phyloP scores from a whole-genome alignment of 2,329 filamentous ascomycete genomes.

The Dothiorella sarmentorum region DNA sequence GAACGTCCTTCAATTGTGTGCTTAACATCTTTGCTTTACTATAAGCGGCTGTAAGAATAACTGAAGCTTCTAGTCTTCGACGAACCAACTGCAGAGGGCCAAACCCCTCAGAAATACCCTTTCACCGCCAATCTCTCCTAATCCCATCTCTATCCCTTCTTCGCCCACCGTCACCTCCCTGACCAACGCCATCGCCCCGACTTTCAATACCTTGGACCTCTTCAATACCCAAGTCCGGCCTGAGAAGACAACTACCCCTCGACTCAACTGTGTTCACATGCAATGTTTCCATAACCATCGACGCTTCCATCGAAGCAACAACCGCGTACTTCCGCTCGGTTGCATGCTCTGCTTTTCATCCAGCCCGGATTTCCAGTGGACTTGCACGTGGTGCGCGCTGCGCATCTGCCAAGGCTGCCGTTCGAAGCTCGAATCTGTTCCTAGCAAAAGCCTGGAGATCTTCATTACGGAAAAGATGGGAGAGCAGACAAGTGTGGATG shows the following conservation, averaged over 20 bases:
- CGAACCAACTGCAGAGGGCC: constrained; percentile 11
- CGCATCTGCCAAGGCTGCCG: constrained; percentile 33
- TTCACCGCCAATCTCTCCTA: background rate
- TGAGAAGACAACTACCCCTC: constrained; percentile 20
- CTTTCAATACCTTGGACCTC: background rate
- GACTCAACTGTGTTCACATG: constrained; percentile 29
- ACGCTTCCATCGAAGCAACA: constrained; percentile 29
- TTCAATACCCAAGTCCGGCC: constrained; percentile 21
- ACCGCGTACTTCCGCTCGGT: constrained; percentile 32
- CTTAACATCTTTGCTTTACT: constrained; percentile 4
- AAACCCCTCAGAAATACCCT: background rate
- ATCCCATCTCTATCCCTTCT: background rate
- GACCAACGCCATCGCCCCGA: background rate
- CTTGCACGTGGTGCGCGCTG: constrained; percentile 38
- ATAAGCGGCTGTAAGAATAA: constrained; percentile 13
- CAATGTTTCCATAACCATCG: constrained; percentile 33
- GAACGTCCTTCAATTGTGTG: background rate
- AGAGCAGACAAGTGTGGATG: background rate
- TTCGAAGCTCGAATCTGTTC: constrained; percentile 23
- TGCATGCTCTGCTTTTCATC: constrained; percentile 36
- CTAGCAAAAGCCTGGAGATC: background rate
- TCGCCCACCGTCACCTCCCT: background rate
- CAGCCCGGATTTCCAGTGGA: constrained; percentile 28
- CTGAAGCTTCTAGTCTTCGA: constrained; percentile 14
- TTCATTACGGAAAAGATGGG: background rate